phyloP scores from a whole-genome alignment of 1,139 yeast species.

The Magnusiomyces suaveolens region DNA sequence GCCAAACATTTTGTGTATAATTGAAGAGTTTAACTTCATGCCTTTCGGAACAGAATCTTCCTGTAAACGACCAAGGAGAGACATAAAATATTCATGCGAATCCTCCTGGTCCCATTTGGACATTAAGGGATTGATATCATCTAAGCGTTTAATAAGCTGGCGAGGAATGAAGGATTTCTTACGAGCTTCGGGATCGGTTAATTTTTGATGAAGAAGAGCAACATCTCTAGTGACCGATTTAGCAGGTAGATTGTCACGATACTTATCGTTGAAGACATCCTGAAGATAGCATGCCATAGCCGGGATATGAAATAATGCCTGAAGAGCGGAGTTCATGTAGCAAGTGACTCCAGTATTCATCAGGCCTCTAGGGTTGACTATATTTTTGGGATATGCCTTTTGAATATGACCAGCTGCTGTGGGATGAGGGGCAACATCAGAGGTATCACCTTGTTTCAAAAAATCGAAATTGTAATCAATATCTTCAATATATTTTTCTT shows the following conservation, averaged over 20 bases:
- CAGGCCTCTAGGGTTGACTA: slow-evolving; percentile 68
- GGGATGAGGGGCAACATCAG: slow-evolving; percentile 28
- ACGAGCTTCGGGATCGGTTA: slow-evolving; percentile 44
- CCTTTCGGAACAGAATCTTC: slow-evolving; percentile 92
- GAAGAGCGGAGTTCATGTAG: slow-evolving; percentile 91
- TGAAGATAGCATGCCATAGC: slow-evolving; percentile 76
- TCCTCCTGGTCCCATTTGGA: slow-evolving; percentile 97
- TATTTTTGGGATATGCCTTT: slow-evolving; percentile 45
- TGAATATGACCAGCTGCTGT: slow-evolving; percentile 36
- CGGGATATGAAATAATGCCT: slow-evolving; percentile 81
- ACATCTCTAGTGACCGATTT: slow-evolving; percentile 61
- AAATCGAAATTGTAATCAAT: slow-evolving; percentile 8
- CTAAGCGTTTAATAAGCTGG: slow-evolving; percentile 58
- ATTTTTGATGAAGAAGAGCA: slow-evolving; percentile 59
- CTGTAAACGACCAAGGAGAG: slow-evolving; percentile 74
- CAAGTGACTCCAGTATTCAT: slow-evolving; percentile 92
- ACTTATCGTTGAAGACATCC: slow-evolving; percentile 45
- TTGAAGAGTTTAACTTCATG: slow-evolving; percentile 65
- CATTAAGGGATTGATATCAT: slow-evolving; percentile 91
- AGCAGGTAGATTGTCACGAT: slow-evolving; percentile 34
- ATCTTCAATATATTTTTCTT: not conserved
- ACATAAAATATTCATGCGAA: slow-evolving; percentile 94
- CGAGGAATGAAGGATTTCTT: slow-evolving; percentile 45
- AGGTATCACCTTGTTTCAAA: slow-evolving; percentile 19
- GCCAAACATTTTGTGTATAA: slow-evolving; percentile 87